Conservation (phyloP, 75 land plant genomes). For the Cryptomeria japonica region DNA sequence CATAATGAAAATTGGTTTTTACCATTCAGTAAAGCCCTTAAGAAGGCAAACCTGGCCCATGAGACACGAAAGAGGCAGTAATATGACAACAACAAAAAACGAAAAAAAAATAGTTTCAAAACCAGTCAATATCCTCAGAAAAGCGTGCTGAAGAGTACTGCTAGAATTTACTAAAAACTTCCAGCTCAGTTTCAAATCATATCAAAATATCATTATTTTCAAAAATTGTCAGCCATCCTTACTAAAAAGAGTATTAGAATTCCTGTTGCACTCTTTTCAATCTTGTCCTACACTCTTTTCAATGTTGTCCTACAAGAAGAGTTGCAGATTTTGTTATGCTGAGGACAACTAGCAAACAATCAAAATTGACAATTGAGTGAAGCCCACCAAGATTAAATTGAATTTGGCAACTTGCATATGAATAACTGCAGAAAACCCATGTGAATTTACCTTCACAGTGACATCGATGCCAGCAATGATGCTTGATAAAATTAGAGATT, state of each 20-base stretch:
- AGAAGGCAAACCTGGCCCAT: background rate
- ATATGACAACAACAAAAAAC: background rate
- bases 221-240: background rate
- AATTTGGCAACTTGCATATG: background rate
- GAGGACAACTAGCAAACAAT: background rate
- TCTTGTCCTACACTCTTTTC: background rate
- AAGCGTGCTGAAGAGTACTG: background rate
- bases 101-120: background rate
- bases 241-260: background rate
- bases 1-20: background rate
- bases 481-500: constrained; percentile 69
- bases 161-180: background rate
- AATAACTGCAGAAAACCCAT: background rate
- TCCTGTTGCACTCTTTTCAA: background rate
- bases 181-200: background rate
- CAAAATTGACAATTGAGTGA: background rate
- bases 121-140: background rate
- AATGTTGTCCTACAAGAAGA: background rate
- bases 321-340: background rate
- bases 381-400: background rate
- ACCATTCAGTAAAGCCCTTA: background rate
- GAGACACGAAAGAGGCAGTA: background rate
- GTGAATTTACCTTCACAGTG: constrained; percentile 60
- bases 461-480: constrained; percentile 67
- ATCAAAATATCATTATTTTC: background rate